Conservation (phyloP, 805 yeast species). For the Metschnikowia lunata region DNA sequence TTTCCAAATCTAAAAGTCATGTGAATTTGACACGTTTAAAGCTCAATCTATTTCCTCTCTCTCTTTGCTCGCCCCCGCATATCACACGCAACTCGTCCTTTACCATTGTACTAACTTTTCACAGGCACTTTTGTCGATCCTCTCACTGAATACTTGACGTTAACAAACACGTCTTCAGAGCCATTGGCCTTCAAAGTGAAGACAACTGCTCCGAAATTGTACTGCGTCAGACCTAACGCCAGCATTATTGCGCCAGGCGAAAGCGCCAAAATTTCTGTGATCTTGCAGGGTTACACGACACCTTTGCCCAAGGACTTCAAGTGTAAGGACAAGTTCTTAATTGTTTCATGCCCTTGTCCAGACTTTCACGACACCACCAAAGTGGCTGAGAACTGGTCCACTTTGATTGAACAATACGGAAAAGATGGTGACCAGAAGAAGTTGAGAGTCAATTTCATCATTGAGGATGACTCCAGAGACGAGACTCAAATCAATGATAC, state of each 20-base stretch:
- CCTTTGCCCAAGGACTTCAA: conserved; percentile 71
- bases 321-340: conserved; percentile 89
- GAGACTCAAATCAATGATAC: conserved; percentile 17
- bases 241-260: conserved; percentile 73
- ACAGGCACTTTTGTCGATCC: conserved; percentile 73
- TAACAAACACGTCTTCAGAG: conserved; percentile 52
- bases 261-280: conserved; percentile 68
- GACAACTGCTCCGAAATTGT: conserved; percentile 94
- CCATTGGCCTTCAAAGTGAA: conserved; percentile 89
- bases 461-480: conserved; percentile 24
- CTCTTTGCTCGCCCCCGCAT: no score
- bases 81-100: no score
- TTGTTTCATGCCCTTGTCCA: conserved; percentile 79
- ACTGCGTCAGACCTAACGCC: conserved; percentile 96
- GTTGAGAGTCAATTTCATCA: conserved; percentile 56
- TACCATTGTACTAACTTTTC: conserved; percentile 10
- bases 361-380: conserved; percentile 49
- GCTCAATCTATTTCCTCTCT: no score
- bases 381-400: conserved; percentile 73
- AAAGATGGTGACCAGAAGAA: conserved; percentile 56
- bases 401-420: conserved; percentile 57
- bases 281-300: conserved; percentile 75
- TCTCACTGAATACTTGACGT: conserved; percentile 56
- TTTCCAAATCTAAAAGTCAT: no score
- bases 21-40: no score